Evolutionary conservation across 2,329 filamentous ascomycete species (phyloP).

Genomic region (Calonectria ilicicola): DNA sequence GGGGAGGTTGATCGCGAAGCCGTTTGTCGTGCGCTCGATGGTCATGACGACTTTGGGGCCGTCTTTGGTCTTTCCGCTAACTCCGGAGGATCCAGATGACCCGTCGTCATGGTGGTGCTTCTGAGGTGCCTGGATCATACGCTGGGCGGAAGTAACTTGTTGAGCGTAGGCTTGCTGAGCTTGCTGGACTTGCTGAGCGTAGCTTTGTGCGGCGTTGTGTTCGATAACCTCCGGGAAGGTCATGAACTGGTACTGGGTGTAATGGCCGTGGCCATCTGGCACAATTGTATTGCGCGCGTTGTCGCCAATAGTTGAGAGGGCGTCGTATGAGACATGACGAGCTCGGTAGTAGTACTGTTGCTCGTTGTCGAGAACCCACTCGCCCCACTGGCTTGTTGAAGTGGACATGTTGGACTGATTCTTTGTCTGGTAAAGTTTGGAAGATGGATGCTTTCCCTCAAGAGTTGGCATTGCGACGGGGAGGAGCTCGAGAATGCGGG

Average conservation of each 20-base stretch:
- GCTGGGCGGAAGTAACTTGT: background rate
- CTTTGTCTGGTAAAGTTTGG: background rate
- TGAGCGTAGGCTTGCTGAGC: background rate
- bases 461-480: background rate
- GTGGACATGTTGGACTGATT: background rate
- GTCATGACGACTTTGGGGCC: background rate
- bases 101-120: conserved; percentile 16
- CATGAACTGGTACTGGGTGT: conserved; percentile 40
- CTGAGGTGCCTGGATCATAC: background rate
- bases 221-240: conserved; percentile 18
- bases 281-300: conserved; percentile 37
- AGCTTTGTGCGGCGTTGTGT: background rate
- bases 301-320: conserved; percentile 20
- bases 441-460: background rate
- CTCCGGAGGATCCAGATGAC: background rate
- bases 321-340: conserved; percentile 35
- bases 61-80: background rate
- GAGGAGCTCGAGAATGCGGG: background rate
- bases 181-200: background rate
- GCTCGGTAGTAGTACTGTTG: conserved; percentile 37
- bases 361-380: conserved; percentile 31
- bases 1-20: conserved; percentile 20
- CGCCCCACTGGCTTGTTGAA: conserved; percentile 26
- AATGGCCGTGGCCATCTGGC: conserved; percentile 29
- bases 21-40: background rate